Evolutionary conservation across 164 flowering plant species (phyloP), one percentile per base, ranked within the genome.

Genomic region (Paratinospora sagittata): DNA sequence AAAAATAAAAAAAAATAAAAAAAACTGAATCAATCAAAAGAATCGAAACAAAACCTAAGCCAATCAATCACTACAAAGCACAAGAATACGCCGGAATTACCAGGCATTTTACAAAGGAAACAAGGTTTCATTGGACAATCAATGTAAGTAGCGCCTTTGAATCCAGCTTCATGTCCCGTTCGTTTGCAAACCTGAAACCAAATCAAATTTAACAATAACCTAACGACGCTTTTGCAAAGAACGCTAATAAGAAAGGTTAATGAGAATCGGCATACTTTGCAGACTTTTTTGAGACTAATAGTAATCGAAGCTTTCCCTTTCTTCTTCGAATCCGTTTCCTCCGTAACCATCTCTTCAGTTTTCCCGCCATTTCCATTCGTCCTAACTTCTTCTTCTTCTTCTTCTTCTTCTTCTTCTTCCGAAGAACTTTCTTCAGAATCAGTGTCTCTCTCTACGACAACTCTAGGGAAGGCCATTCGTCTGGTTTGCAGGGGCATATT

Each of bases 81-180:
- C 8, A 8, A 55, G 24, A 55, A n/a, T 6, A 12, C 7, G 61
- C 7, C 4, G 3, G 21, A n/a, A 55, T 75, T 76, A 92, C 97
- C 97, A 52, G 97, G 97, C 88, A 83, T 78, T 85, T 92, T 94
- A 81, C 97, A 92, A 17, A 95, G 89, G 66, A 87, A 95, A 76
- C 98, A 95, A 0, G 98, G 98, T 65, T 90, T 92, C 91, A 85
- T 86, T 3, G 97, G 98, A 74, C 98, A 95, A 79, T 95, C 97
- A 57, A 95, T 85, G 78, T 92, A 95, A 0, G 98, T 95, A 55
- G 98, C 97, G 0, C 97, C 98, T 74, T 79, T 81, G 65, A 95
- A 92, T 36, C 98, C 97, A 8, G 97, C 98, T 81, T 92, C 90
- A 74, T 95, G 98, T 9, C 97, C 98, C 1, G 89, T 69, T 75